phyloP scores from a whole-genome alignment of 2,329 filamentous ascomycete genomes.

The Leptographium galeiforme region DNA sequence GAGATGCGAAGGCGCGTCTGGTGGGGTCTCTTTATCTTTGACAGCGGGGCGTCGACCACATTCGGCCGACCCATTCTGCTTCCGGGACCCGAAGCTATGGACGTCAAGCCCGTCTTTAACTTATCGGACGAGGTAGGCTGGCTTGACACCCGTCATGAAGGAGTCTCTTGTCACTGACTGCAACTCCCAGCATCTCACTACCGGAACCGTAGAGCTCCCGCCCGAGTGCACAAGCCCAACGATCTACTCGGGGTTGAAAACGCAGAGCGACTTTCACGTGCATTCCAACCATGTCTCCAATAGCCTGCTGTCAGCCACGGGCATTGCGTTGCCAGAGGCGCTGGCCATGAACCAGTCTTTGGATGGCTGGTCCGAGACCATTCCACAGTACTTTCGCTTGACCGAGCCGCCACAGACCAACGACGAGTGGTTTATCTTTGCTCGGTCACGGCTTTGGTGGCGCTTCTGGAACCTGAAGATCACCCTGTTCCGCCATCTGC shows the following conservation, averaged over 20 bases:
- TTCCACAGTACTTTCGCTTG: not conserved
- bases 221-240: not conserved
- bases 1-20: conserved; percentile 4
- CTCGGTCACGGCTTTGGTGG: not conserved
- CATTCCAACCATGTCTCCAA: conserved; percentile 3
- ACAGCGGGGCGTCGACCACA: conserved; percentile 4
- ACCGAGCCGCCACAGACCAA: not conserved
- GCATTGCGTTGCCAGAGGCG: not conserved
- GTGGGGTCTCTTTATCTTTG: conserved; percentile 6
- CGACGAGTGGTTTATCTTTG: conserved; percentile 3
- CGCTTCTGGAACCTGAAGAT: conserved; percentile 7
- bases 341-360: conserved; percentile 2
- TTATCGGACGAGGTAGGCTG: not conserved
- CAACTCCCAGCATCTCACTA: not conserved
- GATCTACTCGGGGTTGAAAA: not conserved
- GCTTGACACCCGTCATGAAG: too few relatives aligned
- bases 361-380: not conserved
- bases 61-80: conserved; percentile 4
- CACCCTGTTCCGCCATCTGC: conserved; percentile 3
- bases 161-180: not conserved
- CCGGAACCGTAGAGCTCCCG: not conserved
- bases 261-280: conserved; percentile 2
- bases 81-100: conserved; percentile 2
- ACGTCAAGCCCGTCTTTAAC: not conserved
- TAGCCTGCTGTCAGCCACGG: not conserved